Evolutionary conservation across 805 yeast genomes (phyloP).

Genomic region (Candida nemodendra): DNA sequence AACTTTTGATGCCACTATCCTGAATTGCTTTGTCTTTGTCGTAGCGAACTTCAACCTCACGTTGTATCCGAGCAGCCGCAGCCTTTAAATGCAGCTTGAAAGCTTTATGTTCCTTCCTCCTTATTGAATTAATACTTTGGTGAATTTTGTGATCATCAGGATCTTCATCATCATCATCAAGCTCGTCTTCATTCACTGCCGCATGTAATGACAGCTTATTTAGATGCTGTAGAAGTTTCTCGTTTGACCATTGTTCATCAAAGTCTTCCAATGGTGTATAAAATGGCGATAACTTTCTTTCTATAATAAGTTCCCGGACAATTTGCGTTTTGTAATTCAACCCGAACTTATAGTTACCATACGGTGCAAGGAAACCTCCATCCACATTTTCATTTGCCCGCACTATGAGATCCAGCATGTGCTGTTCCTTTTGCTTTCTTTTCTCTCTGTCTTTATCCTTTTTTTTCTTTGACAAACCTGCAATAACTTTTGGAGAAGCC

Average conservation of each 20-base stretch:
- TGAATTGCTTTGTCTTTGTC: constrained; percentile 29
- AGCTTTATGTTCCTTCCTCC: constrained; percentile 49
- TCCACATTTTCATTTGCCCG: constrained; percentile 72
- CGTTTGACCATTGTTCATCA: constrained; percentile 68
- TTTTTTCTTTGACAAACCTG: constrained; percentile 29
- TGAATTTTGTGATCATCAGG: constrained; percentile 58
- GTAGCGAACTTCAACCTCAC: constrained; percentile 34
- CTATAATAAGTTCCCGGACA: constrained; percentile 68
- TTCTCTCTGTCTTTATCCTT: constrained; percentile 52
- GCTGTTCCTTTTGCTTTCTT: constrained; percentile 50
- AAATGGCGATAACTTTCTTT: constrained; percentile 82
- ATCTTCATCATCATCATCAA: constrained; percentile 57
- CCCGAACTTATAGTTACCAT: constrained; percentile 78
- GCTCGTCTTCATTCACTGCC: constrained; percentile 43
- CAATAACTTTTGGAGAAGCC: constrained; percentile 16
- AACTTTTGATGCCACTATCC: constrained; percentile 25
- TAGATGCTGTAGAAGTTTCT: constrained; percentile 56
- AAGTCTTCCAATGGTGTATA: constrained; percentile 85
- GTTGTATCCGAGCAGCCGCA: constrained; percentile 37
- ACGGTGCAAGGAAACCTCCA: constrained; percentile 92
- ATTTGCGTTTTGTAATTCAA: constrained; percentile 70
- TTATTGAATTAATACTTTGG: constrained; percentile 43
- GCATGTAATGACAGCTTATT: constrained; percentile 57
- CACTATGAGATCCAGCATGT: constrained; percentile 57
- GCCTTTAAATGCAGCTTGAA: constrained; percentile 40